A percentile compares a stretch with the other conserved stretches of the same genome.
These are phyloP conservation scores for Aureobasidium sp. DNA, from an alignment of 2,329 filamentous ascomycete genomes.

Conservation along the genomic window DNA sequence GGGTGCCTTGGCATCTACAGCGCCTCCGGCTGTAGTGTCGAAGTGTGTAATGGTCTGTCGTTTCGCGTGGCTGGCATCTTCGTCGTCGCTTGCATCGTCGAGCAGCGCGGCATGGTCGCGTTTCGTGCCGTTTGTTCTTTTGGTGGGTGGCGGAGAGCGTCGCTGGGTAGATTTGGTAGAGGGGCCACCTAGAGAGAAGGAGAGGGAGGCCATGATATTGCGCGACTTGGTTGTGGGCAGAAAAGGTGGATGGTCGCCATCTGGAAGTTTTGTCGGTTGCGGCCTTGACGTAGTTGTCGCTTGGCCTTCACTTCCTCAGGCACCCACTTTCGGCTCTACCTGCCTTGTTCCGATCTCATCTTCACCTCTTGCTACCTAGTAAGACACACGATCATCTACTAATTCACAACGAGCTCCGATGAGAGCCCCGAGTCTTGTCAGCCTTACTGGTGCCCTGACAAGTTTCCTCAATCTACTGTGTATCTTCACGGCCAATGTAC, in stretches of 20 bases:
- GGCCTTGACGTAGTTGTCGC: not conserved
- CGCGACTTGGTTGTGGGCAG: not conserved
- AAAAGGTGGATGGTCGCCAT: not conserved
- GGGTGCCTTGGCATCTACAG: conserved; percentile 33
- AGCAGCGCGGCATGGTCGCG: conserved; percentile 33
- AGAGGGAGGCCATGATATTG: conserved; percentile 1
- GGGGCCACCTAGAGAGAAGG: not conserved
- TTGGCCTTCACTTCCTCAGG: not conserved
- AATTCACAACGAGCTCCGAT: not conserved
- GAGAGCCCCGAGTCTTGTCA: no score
- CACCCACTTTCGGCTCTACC: not conserved
- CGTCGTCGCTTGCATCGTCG: conserved; percentile 41
- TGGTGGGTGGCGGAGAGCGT: not conserved
- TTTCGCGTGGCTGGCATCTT: conserved; percentile 44
- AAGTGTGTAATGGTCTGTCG: conserved; percentile 47
- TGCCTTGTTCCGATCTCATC: no score
- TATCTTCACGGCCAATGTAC: not conserved
- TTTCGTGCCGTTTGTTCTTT: conserved; percentile 27
- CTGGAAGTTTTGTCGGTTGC: not conserved
- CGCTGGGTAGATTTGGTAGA: not conserved
- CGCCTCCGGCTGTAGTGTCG: conserved; percentile 44
- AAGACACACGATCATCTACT: not conserved
- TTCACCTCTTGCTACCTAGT: not conserved
- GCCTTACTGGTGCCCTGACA: not conserved
- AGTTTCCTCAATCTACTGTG: not conserved